Percentiles rank a stretch among this genome's conserved stretches.
Conservation (phyloP, 192 early-diverging fungal genomes). For the Umbelopsis sp. region DNA sequence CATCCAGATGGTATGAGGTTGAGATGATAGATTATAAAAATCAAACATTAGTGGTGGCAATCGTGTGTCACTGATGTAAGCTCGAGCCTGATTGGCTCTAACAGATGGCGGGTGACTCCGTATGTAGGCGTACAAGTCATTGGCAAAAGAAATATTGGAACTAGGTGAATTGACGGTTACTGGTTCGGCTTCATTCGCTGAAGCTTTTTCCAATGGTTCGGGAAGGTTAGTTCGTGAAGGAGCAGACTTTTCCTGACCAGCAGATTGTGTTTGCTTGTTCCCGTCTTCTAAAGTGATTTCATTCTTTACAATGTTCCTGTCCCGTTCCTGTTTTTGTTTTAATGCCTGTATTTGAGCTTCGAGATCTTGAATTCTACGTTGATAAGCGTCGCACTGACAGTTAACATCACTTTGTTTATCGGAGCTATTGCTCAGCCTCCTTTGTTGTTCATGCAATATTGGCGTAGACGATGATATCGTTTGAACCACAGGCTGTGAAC, state of each 20-base stretch:
- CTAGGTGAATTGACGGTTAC: neutral
- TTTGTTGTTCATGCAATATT: neutral
- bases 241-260: slow-evolving; percentile 19
- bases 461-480: neutral
- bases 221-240: neutral
- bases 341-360: neutral
- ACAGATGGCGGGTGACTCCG: slow-evolving; percentile 10
- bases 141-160: slow-evolving; percentile 5
- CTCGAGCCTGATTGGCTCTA: slow-evolving; percentile 16
- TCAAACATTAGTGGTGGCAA: slow-evolving; percentile 11
- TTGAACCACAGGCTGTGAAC: slow-evolving; percentile 4
- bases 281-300: neutral
- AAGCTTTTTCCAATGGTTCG: neutral
- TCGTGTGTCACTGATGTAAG: slow-evolving; percentile 9
- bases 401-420: neutral
- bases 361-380: slow-evolving; percentile 7
- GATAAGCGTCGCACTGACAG: neutral
- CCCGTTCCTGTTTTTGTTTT: neutral
- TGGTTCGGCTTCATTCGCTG: neutral
- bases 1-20: slow-evolving; percentile 10
- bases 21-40: slow-evolving; percentile 16
- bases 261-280: slow-evolving; percentile 17
- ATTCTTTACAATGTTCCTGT: neutral
- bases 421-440: slow-evolving; percentile 5
- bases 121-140: slow-evolving; percentile 15